These are phyloP conservation scores for Parafenestella ontariensis DNA, from an alignment of 2,329 filamentous ascomycete genomes.

Conservation along the genomic window DNA sequence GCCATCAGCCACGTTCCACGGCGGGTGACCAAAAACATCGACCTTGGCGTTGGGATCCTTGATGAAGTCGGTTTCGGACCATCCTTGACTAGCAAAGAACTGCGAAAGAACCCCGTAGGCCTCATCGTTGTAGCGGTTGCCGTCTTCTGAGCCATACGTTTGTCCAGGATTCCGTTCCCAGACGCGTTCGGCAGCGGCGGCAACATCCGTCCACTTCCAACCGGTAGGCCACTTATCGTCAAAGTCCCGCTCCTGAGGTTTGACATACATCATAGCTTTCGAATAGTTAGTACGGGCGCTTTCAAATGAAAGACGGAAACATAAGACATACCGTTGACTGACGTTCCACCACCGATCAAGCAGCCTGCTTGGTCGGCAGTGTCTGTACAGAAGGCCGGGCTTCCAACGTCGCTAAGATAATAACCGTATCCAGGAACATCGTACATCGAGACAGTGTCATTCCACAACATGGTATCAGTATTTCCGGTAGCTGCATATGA, in stretches of 20 bases:
- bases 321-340: conserved; percentile 71
- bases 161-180: conserved; percentile 76
- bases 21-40: conserved; percentile 66
- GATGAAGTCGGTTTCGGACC: conserved; percentile 69
- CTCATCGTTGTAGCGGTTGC: conserved; percentile 68
- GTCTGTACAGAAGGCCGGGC: conserved; percentile 62
- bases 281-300: conserved; percentile 1
- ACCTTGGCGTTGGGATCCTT: conserved; percentile 66
- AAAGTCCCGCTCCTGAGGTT: conserved; percentile 62
- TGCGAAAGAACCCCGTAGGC: conserved; percentile 69
- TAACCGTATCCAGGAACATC: conserved; percentile 48
- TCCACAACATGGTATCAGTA: conserved; percentile 40
- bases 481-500: conserved; percentile 40
- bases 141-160: conserved; percentile 68
- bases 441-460: conserved; percentile 46
- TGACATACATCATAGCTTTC: conserved; percentile 43
- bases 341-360: conserved; percentile 70
- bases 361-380: conserved; percentile 75
- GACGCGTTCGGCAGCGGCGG: conserved; percentile 66
- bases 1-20: conserved; percentile 70
- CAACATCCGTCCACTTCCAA: conserved; percentile 72
- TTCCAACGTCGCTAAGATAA: conserved; percentile 40
- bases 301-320: conserved; percentile 57
- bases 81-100: conserved; percentile 67
- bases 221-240: conserved; percentile 74